Conservation (phyloP, 202 grass and related monocot species). For the Carex arenaria region DNA sequence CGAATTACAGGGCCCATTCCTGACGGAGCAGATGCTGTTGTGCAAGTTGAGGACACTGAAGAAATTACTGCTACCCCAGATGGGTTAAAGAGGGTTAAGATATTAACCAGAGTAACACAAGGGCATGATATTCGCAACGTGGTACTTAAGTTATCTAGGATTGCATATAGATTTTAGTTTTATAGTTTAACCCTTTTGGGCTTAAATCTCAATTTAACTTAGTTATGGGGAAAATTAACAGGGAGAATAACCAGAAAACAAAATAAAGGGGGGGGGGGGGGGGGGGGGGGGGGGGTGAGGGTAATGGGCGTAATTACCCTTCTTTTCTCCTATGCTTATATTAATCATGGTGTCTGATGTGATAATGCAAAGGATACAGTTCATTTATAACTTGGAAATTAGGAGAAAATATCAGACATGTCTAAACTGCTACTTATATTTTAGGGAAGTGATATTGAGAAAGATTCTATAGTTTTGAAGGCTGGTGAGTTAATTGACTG, state of each 20-base stretch:
- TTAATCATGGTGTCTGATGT: not conserved
- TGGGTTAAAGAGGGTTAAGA: constrained; percentile 59
- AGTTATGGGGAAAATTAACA: not conserved
- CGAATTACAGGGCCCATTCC: constrained; percentile 62
- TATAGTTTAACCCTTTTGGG: not conserved
- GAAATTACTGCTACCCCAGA: constrained; percentile 18
- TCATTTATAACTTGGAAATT: not conserved
- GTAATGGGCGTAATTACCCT: not conserved
- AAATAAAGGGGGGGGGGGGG: not conserved
- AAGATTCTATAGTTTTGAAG: constrained; percentile 58
- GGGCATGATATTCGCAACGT: constrained; percentile 64
- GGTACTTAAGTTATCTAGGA: constrained; percentile 23
- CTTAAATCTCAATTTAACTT: not conserved
- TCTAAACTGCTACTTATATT: constrained; percentile 1
- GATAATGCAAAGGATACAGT: not conserved
- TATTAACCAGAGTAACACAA: constrained; percentile 34
- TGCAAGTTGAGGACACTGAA: constrained; percentile 93
- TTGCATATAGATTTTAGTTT: not conserved
- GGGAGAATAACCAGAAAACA: not conserved
- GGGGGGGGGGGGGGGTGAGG: not conserved
- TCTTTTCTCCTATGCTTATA: not conserved
- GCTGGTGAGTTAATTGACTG: constrained; percentile 66
- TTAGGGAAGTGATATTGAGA: constrained; percentile 88
- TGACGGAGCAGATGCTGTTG: constrained; percentile 72
- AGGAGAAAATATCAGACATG: not conserved